phyloP scores from a whole-genome alignment of 805 yeast genomes.

The Ogataea sp. region DNA sequence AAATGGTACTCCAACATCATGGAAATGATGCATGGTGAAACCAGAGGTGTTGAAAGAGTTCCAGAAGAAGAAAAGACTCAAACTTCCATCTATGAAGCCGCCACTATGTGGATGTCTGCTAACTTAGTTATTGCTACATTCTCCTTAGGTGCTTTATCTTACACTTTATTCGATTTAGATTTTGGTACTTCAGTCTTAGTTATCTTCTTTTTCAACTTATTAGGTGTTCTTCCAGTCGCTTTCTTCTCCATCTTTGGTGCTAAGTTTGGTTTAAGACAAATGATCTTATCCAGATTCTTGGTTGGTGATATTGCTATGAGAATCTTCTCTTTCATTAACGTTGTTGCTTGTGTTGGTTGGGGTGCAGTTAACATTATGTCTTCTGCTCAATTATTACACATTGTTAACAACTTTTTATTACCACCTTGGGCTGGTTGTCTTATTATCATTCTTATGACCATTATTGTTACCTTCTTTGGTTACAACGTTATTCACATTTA shows the following conservation, averaged over 20 bases:
- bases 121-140: constrained; percentile 81
- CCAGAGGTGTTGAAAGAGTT: constrained; percentile 74
- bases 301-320: constrained; percentile 72
- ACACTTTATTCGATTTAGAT: constrained; percentile 52
- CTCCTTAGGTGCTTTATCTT: constrained; percentile 67
- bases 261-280: constrained; percentile 79
- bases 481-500: constrained; percentile 73
- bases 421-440: constrained; percentile 93
- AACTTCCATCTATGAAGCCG: constrained; percentile 57
- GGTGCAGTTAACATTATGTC: constrained; percentile 89
- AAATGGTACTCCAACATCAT: constrained; percentile 15
- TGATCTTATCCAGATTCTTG: constrained; percentile 71
- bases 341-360: constrained; percentile 91
- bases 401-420: constrained; percentile 54
- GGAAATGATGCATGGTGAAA: constrained; percentile 37
- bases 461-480: constrained; percentile 74
- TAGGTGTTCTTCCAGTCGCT: constrained; percentile 78
- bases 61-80: constrained; percentile 74
- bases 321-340: constrained; percentile 68
- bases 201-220: constrained; percentile 62
- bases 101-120: constrained; percentile 88
- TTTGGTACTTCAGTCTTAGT: constrained; percentile 65
- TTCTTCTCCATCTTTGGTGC: constrained; percentile 79
- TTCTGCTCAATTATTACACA: constrained; percentile 74
- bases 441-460: constrained; percentile 58